Percentiles rank a stretch among this genome's conserved stretches.
phyloP scores from a whole-genome alignment of 345 rosid genomes.

The Euphorbia tirucalli region DNA sequence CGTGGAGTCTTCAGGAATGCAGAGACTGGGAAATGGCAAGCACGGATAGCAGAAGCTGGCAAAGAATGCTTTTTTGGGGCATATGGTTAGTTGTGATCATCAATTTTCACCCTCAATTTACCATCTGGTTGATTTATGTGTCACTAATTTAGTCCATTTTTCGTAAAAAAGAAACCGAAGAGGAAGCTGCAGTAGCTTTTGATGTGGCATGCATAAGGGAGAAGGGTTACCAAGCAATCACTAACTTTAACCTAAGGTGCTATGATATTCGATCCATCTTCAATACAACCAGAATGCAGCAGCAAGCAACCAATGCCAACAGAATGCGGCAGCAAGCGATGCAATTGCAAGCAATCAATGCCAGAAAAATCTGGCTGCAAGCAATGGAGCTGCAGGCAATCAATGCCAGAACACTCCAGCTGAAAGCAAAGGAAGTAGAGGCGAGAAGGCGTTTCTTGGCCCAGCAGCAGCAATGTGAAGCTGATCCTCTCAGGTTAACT shows the following conservation, averaged over 20 bases:
- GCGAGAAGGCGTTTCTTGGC: background rate
- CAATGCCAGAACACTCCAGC: background rate
- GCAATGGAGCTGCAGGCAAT: too few species aligned
- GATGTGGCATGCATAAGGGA: constrained; percentile 35
- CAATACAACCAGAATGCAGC: background rate
- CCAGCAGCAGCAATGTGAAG: background rate
- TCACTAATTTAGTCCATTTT: too few species aligned
- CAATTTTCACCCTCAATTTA: background rate
- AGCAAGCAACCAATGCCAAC: background rate
- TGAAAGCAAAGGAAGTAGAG: background rate
- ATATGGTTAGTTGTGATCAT: background rate
- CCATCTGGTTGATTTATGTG: background rate
- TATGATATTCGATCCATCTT: constrained; percentile 21
- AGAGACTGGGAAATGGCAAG: constrained; percentile 5
- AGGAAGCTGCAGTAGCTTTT: constrained; percentile 37
- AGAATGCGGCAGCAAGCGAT: background rate
- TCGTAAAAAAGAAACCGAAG: constrained; percentile 23
- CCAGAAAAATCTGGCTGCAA: background rate
- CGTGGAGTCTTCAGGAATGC: background rate
- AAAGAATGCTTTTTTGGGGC: background rate
- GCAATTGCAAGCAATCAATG: background rate
- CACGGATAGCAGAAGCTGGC: background rate
- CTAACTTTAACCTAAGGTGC: constrained; percentile 24
- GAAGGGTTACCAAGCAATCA: constrained; percentile 20
- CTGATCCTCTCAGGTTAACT: background rate